Evolutionary conservation across 805 yeast species (phyloP).

Genomic region (Wickerhamomyces chambardii): DNA sequence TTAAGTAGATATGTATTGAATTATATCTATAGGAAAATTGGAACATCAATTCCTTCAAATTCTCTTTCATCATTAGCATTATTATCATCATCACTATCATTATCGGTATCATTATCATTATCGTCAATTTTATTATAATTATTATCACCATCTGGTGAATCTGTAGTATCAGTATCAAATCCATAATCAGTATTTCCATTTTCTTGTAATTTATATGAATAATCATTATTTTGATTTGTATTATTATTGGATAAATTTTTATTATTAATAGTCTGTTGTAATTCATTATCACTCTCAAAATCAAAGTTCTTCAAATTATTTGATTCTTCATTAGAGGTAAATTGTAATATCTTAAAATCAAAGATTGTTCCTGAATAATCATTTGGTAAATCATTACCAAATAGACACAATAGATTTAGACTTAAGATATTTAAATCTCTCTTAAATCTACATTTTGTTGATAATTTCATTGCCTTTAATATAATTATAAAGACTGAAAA

Average conservation of each 20-base stretch:
- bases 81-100: conserved; percentile 18
- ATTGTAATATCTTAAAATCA: conserved; percentile 26
- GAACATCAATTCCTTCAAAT: conserved; percentile 12
- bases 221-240: neutral
- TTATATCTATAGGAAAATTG: conserved; percentile 13
- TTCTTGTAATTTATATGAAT: conserved; percentile 1
- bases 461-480: conserved; percentile 36
- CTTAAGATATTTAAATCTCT: conserved; percentile 38
- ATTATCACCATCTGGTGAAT: no score
- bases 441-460: conserved; percentile 45
- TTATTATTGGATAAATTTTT: no score
- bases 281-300: no score
- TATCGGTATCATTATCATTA: neutral
- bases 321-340: conserved; percentile 9
- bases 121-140: neutral
- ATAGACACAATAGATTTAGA: conserved; percentile 33
- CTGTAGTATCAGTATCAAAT: neutral
- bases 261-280: no score
- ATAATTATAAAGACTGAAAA: conserved; percentile 39
- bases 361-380: conserved; percentile 32
- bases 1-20: no score
- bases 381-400: conserved; percentile 19
- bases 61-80: conserved; percentile 10
- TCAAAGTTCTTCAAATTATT: conserved; percentile 5
- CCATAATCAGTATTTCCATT: no score